Base-by-base conservation (phyloP, 2,329 filamentous ascomycete species). In the Alternaria rosae region DNA sequence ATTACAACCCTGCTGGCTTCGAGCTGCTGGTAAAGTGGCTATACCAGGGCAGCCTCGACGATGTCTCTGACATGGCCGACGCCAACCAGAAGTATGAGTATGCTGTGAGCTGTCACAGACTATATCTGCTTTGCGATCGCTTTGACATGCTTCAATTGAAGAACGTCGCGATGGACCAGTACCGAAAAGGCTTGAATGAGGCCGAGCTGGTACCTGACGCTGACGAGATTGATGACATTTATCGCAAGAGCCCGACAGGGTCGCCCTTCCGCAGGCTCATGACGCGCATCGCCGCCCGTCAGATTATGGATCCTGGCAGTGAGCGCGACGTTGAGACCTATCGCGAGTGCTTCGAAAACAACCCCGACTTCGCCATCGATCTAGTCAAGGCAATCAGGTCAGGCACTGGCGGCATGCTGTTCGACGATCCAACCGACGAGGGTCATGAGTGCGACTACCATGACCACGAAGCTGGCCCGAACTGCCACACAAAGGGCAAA, bases 21-120 rank as follows among this genome's bases (percentile, higher is more conserved):
- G 84, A 85, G 70, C 72, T 86, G 61, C 79, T 87, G 15, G 83
- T 86, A 6, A 86, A 86, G 73, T 87, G 84, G 84, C 78, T 87
- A 9, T 87, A 87, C 58, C 85, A 86, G 70, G 85, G 85, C 54
- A 81, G 76, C 45, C 80, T 86, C 48, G 83, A 86, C 61, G 81
- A 85, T 64, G 81, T 83, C 20, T 81, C 81, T 5, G 76, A 80
- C 48, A 74, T 85, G 65, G 67, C 75, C 11, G 76, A 81, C 56
- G 77, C 82, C 28, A 80, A 82, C 48, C 78, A 81, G 62, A 85
- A 86, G 71, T 87, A 85, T 78, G 82, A 85, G 13, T 83, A 86
- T 65, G 85, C 85, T 8, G 84, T 84, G 41, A 81, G 80, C 54
- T 86, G 84, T 67, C 82, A 86, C 71, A 84, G 83, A 71, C 79